Evolutionary conservation across 2,329 filamentous ascomycete species (phyloP).

Genomic region (Nemania abortiva): DNA sequence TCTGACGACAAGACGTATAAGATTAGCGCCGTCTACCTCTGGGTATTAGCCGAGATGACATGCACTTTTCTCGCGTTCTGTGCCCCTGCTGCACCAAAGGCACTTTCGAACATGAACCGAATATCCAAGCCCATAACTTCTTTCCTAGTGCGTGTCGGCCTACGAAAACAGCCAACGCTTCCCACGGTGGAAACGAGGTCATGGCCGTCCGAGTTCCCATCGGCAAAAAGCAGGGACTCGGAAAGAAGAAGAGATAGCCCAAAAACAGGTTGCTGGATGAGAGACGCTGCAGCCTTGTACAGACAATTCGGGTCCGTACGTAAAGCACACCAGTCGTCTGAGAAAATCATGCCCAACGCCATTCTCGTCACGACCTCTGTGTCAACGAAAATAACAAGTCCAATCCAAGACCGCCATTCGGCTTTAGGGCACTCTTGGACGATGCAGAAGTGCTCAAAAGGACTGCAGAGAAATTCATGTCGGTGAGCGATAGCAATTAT

Average conservation of each 20-base stretch:
- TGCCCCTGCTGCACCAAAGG: neutral
- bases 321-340: neutral
- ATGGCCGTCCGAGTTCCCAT: neutral
- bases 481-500: too few species aligned
- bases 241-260: neutral
- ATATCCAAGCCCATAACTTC: neutral
- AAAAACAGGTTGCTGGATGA: neutral
- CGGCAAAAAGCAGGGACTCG: too few species aligned
- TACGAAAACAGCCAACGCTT: neutral
- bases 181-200: neutral
- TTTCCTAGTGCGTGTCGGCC: neutral
- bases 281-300: neutral
- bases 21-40: neutral
- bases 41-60: neutral
- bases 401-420: neutral
- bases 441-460: neutral
- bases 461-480: neutral
- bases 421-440: neutral
- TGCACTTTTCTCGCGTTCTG: conserved; percentile 3
- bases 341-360: neutral
- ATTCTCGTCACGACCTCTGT: conserved; percentile 1
- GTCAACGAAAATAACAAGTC: neutral
- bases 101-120: neutral
- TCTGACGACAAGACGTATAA: neutral
- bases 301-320: neutral